Evolutionary conservation across 2,329 filamentous ascomycete species (phyloP), one percentile per base, ranked within the genome.

Genomic region (Paecilomyces formosus): DNA sequence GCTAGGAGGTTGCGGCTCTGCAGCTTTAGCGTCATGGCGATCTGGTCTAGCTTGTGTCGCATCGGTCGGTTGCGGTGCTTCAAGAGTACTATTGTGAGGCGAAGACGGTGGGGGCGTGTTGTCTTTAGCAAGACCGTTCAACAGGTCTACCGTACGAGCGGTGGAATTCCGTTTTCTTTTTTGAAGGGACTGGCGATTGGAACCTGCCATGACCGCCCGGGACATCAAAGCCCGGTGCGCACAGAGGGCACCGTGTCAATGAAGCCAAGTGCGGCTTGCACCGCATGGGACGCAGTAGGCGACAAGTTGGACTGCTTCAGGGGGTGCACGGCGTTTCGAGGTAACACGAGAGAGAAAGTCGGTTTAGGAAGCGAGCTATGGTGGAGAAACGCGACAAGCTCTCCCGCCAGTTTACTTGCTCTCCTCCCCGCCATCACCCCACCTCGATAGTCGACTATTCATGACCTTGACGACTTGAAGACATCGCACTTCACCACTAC

Each of bases 61-160:
- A 45, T 18, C 39, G 5, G n/a, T 21, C 39, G n/a, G 18, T 21
- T 18, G 39, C 18, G n/a, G 18, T 6, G n/a, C n/a, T 21, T 18
- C 39, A 18, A 21, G 18, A 45, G 9, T 45, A 45, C 5, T 26
- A 26, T 26, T 45, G 39, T 6, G n/a, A 45, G 39, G 15, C 8
- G 13, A 45, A 15, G n/a, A 45, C 18, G 30, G n/a, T 18, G 39
- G n/a, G 39, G 39, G 39, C n/a, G 39, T 21, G 15, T 45, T n/a
- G 13, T 8, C n/a, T 45, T 4, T 6, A 58, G 62, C 62, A 52
- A 67, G 57, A 22, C 50, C 62, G 53, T 69, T 70, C 6, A 69
- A 24, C 26, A 64, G 45, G 15, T 65, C 64, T 24, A 69, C 53
- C 3, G 63, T 54, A 22, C 60, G 55, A 3, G 39, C 45, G 12